Percentiles rank a stretch among this genome's conserved stretches.
phyloP scores from a whole-genome alignment of 768 basidiomycete species.

The Serendipita indica region DNA sequence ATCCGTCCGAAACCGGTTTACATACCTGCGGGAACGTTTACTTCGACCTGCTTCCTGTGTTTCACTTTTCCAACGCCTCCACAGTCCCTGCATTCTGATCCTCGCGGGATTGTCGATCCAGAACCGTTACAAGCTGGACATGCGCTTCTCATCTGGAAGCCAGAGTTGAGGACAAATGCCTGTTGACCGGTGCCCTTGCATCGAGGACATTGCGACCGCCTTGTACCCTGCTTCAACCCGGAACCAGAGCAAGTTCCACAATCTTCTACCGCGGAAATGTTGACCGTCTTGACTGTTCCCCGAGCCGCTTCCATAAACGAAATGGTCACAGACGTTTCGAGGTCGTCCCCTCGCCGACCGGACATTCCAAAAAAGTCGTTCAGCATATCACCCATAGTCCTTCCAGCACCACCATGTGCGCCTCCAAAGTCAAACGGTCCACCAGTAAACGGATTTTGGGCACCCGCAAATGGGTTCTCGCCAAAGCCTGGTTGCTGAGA shows the following conservation, averaged over 20 bases:
- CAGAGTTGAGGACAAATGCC: conserved; percentile 80
- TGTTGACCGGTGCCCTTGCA: conserved; percentile 81
- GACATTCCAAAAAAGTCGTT: conserved; percentile 66
- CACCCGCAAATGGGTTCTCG: conserved; percentile 55
- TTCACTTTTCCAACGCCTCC: conserved; percentile 81
- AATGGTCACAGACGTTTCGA: conserved; percentile 62
- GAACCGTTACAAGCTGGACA: conserved; percentile 70
- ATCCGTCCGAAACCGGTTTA: too few species aligned
- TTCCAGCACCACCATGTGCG: conserved; percentile 27
- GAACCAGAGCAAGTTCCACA: conserved; percentile 74
- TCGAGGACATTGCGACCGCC: conserved; percentile 58
- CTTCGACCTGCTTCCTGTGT: conserved; percentile 55
- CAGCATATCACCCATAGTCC: conserved; percentile 53
- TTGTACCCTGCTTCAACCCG: conserved; percentile 76
- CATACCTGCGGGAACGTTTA: conserved; percentile 77
- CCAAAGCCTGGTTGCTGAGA: conserved; percentile 93
- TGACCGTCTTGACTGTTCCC: conserved; percentile 62
- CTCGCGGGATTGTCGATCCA: conserved; percentile 66
- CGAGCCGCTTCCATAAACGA: conserved; percentile 92
- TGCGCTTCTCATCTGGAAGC: conserved; percentile 93
- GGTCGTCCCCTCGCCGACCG: conserved; percentile 54
- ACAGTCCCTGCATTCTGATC: conserved; percentile 64
- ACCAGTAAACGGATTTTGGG: conserved; percentile 22
- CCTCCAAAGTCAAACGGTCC: conserved; percentile 48
- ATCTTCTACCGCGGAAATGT: conserved; percentile 64